Evolutionary conservation across 495 filamentous ascomycete genomes (phyloP), one percentile per base, ranked within the genome.

Genomic region (Aspergillus ostianus): DNA sequence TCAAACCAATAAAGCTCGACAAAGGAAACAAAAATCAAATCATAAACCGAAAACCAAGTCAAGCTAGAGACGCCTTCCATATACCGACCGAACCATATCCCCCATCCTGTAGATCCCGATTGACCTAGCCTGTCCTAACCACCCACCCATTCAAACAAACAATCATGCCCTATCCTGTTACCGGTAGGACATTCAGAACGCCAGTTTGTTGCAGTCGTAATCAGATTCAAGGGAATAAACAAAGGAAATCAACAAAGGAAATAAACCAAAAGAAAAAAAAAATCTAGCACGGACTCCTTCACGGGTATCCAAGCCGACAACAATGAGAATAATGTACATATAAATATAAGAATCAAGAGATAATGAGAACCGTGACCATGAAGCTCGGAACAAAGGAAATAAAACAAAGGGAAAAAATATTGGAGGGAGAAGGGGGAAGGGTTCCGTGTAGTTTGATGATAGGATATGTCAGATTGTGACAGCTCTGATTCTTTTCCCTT

Each of bases 301-400:
- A 41, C 36, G 36, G 36, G 23, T 21, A 54, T 54, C 41, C 52
- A 54, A 44, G 52, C 52, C 32, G 29, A 32, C 13, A 51, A 18
- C 15, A n/a, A 20, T 36, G 32, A 17, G 13, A 56, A 61, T 51
- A 56, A 56, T 51, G 56, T 51, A 66, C 45, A 58, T 26, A 26
- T 26, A 26, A 26, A 26, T 26, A 52, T 59, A 47, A 59, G 57
- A 58, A 23, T 32, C n/a, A 60, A 44, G 47, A 57, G 56, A 56
- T 50, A 23, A 52, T 12, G 56, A 65, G 23, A 26, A 26, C 23
- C 23, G 4, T 26, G 6, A 36, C 19, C 29, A 51, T 41, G 12
- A 41, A 15, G 4, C 9, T 41, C 36, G 36, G 36, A 41, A 41
- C 36, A 41, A 41, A 41, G 36, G 36, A 15, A 41, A 41, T 17